Evolutionary conservation across 768 basidiomycete species (phyloP).

Genomic region (Candolleomyces aberdarensis): DNA sequence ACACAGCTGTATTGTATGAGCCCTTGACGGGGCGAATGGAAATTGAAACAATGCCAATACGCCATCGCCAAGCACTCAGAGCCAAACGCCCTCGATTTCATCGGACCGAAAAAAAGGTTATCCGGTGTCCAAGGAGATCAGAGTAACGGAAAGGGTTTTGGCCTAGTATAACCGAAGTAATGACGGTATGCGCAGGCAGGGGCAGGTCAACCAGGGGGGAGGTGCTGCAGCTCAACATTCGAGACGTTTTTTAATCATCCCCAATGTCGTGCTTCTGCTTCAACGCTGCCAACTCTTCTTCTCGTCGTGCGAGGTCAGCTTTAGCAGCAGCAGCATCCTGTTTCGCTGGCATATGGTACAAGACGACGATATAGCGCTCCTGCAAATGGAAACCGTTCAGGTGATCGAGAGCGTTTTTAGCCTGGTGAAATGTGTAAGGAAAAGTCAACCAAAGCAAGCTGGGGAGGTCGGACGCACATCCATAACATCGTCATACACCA

Average conservation of each 20-base stretch:
- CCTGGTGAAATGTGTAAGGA: slow-evolving; percentile 42
- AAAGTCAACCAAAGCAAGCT: slow-evolving; percentile 10
- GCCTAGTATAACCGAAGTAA: too few species aligned
- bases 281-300: slow-evolving; percentile 83
- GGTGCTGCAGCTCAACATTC: not conserved
- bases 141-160: too few species aligned
- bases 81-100: too few species aligned
- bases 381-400: slow-evolving; percentile 97
- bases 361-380: slow-evolving; percentile 96
- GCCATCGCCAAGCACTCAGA: too few species aligned
- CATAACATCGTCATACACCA: slow-evolving; percentile 96
- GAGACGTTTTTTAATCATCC: slow-evolving; percentile 47
- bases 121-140: too few species aligned
- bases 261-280: slow-evolving; percentile 87
- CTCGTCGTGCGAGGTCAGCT: slow-evolving; percentile 85
- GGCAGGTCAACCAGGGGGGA: not conserved
- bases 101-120: too few species aligned
- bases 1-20: too few species aligned
- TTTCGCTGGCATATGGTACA: slow-evolving; percentile 98
- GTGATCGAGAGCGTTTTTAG: slow-evolving; percentile 95
- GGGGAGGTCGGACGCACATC: slow-evolving; percentile 53
- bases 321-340: slow-evolving; percentile 93
- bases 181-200: not conserved
- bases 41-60: too few species aligned
- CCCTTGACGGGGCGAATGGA: too few species aligned